Conservation (phyloP, 202 grass and related monocot genomes). For the Panicum virgatum region DNA sequence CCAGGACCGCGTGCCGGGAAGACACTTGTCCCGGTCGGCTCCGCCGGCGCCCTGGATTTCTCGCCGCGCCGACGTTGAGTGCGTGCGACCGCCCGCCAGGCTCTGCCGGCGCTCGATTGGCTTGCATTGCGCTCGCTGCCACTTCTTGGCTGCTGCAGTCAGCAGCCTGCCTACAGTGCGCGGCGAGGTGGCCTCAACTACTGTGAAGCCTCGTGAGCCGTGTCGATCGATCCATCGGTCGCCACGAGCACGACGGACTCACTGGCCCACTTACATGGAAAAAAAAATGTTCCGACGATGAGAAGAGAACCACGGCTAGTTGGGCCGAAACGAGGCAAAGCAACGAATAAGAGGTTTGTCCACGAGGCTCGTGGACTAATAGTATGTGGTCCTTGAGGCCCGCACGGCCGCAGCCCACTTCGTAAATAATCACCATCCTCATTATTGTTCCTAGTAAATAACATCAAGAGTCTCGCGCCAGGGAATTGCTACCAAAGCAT, state of each 20-base stretch:
- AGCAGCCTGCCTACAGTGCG: background rate
- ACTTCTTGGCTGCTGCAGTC: background rate
- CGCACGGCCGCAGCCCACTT: too few relatives aligned
- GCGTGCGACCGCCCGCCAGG: background rate
- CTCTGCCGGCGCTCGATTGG: background rate
- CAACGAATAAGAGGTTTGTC: too few relatives aligned
- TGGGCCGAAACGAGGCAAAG: background rate
- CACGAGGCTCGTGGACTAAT: too few relatives aligned
- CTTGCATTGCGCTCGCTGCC: background rate
- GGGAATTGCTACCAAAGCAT: too few relatives aligned
- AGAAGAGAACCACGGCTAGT: background rate
- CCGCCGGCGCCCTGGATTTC: background rate
- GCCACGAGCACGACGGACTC: too few relatives aligned
- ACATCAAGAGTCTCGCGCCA: too few relatives aligned
- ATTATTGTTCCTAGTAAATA: too few relatives aligned
- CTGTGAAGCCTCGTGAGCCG: too few relatives aligned
- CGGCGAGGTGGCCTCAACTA: background rate
- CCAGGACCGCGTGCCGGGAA: background rate
- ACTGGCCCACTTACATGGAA: background rate
- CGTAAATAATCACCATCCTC: too few relatives aligned
- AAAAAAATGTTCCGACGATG: background rate
- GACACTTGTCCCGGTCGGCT: background rate
- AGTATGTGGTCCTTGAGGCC: too few relatives aligned
- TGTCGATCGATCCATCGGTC: too few relatives aligned
- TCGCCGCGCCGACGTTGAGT: constrained; percentile 22